phyloP scores from a whole-genome alignment of 805 yeast species.

The Schwanniomyces vanrijiae region DNA sequence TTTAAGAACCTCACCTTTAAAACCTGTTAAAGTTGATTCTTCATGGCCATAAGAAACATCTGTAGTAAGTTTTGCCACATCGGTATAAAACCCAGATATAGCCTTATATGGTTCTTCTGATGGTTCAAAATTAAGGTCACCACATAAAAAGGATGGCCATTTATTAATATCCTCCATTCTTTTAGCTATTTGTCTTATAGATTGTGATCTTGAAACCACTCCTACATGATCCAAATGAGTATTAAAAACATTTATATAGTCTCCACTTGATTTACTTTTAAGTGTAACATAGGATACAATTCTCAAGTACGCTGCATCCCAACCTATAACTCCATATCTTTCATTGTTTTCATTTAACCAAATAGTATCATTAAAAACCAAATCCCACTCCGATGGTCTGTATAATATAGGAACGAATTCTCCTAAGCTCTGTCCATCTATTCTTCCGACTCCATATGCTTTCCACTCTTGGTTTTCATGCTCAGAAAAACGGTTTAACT shows the following conservation, averaged over 20 bases:
- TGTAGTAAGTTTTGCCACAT: conserved; percentile 31
- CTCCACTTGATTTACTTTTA: conserved; percentile 28
- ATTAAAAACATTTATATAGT: conserved; percentile 32
- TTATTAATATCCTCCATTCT: conserved; percentile 29
- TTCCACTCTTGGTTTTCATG: conserved; percentile 24
- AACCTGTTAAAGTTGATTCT: conserved; percentile 49
- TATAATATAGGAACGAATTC: conserved; percentile 40
- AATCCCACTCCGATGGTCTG: conserved; percentile 29
- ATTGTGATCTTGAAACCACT: conserved; percentile 28
- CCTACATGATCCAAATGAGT: conserved; percentile 46
- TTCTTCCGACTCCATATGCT: conserved; percentile 37
- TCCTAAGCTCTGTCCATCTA: conserved; percentile 29
- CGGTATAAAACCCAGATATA: conserved; percentile 36
- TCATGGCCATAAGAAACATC: conserved; percentile 39
- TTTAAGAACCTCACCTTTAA: conserved; percentile 24
- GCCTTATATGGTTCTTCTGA: conserved; percentile 39
- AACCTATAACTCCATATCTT: conserved; percentile 34
- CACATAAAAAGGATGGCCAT: conserved; percentile 39
- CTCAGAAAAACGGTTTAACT: conserved; percentile 17
- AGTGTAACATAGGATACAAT: conserved; percentile 38
- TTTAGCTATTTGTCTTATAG: conserved; percentile 32
- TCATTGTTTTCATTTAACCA: conserved; percentile 43
- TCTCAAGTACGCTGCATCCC: conserved; percentile 44
- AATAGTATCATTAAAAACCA: conserved; percentile 28
- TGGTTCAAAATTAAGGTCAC: conserved; percentile 44